Percentiles rank a stretch among this genome's conserved stretches.
Evolutionary conservation across 768 basidiomycete genomes (phyloP).

Genomic region (Punctularia strigosozonata): DNA sequence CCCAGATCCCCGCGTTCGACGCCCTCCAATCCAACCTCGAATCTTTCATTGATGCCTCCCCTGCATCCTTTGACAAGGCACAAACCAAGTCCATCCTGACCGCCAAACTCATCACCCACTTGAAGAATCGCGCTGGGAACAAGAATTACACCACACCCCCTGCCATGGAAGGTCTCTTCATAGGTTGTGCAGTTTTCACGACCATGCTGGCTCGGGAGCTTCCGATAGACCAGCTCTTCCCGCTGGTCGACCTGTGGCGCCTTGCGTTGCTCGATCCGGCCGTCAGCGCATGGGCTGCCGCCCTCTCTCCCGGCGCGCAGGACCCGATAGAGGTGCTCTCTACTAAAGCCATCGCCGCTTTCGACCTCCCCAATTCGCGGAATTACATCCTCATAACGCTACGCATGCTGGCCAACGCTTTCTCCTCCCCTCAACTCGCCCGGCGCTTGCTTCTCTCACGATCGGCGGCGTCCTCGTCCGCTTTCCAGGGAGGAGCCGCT

Average conservation of each 20-base stretch:
- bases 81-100: slow-evolving; percentile 41
- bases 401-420: slow-evolving; percentile 58
- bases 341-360: slow-evolving; percentile 25
- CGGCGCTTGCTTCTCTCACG: slow-evolving; percentile 32
- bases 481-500: too few relatives aligned
- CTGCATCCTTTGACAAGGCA: slow-evolving; percentile 17
- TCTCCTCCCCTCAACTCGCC: slow-evolving; percentile 32
- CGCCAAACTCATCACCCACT: slow-evolving; percentile 43
- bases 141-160: slow-evolving; percentile 7
- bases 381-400: slow-evolving; percentile 56
- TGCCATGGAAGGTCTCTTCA: slow-evolving; percentile 24
- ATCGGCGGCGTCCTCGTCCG: too few relatives aligned
- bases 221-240: slow-evolving; percentile 52
- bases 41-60: slow-evolving; percentile 44
- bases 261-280: slow-evolving; percentile 58
- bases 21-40: slow-evolving; percentile 48
- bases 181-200: slow-evolving; percentile 38
- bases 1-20: slow-evolving; percentile 59
- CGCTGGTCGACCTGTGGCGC: slow-evolving; percentile 75
- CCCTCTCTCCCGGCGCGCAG: slow-evolving; percentile 12
- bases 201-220: slow-evolving; percentile 31
- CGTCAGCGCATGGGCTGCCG: slow-evolving; percentile 37
- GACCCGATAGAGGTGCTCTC: slow-evolving; percentile 37
- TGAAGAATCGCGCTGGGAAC: slow-evolving; percentile 38
- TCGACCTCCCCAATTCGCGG: slow-evolving; percentile 26